Conservation (phyloP, 2,329 filamentous ascomycete species). For the Drechslera avenae region DNA sequence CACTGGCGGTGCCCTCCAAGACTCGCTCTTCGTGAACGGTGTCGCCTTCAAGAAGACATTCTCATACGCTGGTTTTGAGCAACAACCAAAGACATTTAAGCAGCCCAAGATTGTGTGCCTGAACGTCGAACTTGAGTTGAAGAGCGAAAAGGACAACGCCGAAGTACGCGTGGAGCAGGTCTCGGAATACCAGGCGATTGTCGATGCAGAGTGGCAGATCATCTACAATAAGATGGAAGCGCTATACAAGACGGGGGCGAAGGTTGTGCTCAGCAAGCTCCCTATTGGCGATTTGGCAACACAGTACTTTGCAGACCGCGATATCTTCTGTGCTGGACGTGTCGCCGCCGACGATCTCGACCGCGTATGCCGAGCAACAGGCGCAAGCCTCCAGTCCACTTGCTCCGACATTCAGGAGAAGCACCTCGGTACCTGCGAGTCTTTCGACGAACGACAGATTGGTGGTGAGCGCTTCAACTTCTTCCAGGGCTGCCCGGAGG, state of each 20-base stretch:
- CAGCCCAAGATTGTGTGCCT: slow-evolving; percentile 96
- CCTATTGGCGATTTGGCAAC: slow-evolving; percentile 97
- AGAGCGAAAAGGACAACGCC: slow-evolving; percentile 99
- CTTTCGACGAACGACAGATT: slow-evolving; percentile 95
- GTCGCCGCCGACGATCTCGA: slow-evolving; percentile 92
- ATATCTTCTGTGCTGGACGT: slow-evolving; percentile 97
- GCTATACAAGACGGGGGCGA: slow-evolving; percentile 88
- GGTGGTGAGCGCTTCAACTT: slow-evolving; percentile 98
- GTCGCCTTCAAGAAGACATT: slow-evolving; percentile 99
- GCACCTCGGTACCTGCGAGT: slow-evolving; percentile 88
- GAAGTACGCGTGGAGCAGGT: slow-evolving; percentile 98
- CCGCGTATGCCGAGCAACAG: slow-evolving; percentile 92
- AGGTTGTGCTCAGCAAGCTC: slow-evolving; percentile 95
- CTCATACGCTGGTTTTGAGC: slow-evolving; percentile 97
- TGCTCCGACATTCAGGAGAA: slow-evolving; percentile 91
- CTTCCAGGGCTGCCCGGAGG: slow-evolving; percentile 92
- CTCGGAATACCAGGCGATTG: slow-evolving; percentile 98
- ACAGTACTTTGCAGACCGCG: slow-evolving; percentile 95
- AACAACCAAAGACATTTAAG: slow-evolving; percentile 94
- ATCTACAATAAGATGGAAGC: slow-evolving; percentile 99
- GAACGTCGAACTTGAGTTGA: slow-evolving; percentile 97
- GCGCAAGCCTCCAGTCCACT: slow-evolving; percentile 89
- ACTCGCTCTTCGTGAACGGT: slow-evolving; percentile 95
- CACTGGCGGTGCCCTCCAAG: slow-evolving; percentile 91
- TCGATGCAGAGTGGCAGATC: slow-evolving; percentile 99